Base-by-base conservation (phyloP, 2,329 filamentous ascomycete genomes). In the Verticillium nubilum region DNA sequence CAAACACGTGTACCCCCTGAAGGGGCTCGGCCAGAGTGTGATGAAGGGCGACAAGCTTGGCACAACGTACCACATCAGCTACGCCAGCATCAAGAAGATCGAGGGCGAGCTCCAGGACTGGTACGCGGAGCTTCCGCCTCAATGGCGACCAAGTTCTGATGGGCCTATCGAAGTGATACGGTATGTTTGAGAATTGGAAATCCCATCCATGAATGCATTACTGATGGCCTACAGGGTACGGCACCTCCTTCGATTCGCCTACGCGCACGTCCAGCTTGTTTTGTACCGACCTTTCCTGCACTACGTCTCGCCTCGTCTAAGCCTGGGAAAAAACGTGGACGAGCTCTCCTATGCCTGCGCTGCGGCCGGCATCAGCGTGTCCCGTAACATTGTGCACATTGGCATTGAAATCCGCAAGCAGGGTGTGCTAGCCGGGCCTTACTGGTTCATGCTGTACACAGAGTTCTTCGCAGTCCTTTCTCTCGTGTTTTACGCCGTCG, bases 391-490 rank as follows among this genome's bases (percentile, higher is more conserved):
- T 62, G 85, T 95, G 33, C 90, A 93, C 67, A 91, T 94, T 60
- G 89, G 88, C 4, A 82, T 86, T 25, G 88, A 92, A 67, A 93
- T 93, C 78, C 87, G 89, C 64, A 88, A 87, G 69, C 84, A 88
- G 67, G 84, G 87, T 4, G 78, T 91, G 6, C 78, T 95, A n/a
- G 88, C 89, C 62, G 91, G 91, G 1, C 89, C 90, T 0, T 93
- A 92, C 72, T 95, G 91, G 91, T 94, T 94, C 69, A 89, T 90
- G 65, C 85, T 94, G 69, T 94, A 92, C 69, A 92, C 90, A 2
- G 89, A 90, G 17, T 93, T 92, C 74, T 93, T 92, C 69, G 87
- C 89, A 15, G 89, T 94, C 31, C 77, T 95, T 31, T 91, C 91
- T 0, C 78, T 95, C 53, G 80, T 94, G 1, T 95, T 91, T 68